phyloP scores from a whole-genome alignment of 768 basidiomycete genomes.

The Tricholoma matsutake region DNA sequence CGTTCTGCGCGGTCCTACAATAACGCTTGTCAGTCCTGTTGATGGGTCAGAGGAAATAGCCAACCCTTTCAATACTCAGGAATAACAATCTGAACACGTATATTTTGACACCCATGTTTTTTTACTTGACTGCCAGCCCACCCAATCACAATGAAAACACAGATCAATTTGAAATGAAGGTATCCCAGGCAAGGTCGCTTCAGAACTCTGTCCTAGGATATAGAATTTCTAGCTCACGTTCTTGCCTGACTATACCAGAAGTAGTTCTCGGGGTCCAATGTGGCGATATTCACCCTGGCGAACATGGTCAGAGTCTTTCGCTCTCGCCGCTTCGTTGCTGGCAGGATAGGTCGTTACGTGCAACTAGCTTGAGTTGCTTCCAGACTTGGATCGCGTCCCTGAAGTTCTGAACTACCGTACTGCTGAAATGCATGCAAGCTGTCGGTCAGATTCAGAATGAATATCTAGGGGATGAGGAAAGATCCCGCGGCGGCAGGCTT shows the following conservation, averaged over 20 bases:
- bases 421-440: too few relatives aligned
- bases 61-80: constrained; percentile 80
- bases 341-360: too few relatives aligned
- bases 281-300: background rate
- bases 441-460: too few relatives aligned
- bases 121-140: background rate
- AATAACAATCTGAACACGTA: constrained; percentile 35
- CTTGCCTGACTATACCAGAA: background rate
- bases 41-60: constrained; percentile 95
- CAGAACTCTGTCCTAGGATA: background rate
- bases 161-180: too few relatives aligned
- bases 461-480: too few relatives aligned
- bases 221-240: background rate
- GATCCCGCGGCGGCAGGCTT: too few relatives aligned
- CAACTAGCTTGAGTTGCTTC: too few relatives aligned
- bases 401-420: too few relatives aligned
- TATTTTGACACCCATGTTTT: background rate
- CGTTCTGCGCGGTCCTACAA: constrained; percentile 91
- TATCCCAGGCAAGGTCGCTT: background rate
- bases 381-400: too few relatives aligned
- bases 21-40: constrained; percentile 90
- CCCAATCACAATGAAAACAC: background rate
- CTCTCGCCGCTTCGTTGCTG: too few relatives aligned
- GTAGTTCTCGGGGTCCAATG: background rate
- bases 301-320: background rate